These are phyloP conservation scores for Geotrichum ghanense DNA, from an alignment of 805 yeast species.

Conservation along the genomic window DNA sequence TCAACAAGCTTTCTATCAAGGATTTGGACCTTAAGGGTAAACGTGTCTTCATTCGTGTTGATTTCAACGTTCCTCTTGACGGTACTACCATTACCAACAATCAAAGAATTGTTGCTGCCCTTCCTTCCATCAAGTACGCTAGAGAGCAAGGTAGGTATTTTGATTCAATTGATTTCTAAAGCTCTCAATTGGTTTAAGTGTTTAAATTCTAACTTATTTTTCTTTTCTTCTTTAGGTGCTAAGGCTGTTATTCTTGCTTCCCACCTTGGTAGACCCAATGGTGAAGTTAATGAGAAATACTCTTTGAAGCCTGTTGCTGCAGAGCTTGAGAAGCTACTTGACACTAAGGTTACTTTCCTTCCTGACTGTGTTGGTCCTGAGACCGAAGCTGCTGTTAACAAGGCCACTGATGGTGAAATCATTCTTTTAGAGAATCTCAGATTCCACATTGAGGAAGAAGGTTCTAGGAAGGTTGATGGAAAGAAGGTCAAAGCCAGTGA, in stretches of 20 bases:
- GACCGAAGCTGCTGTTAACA: constrained; percentile 69
- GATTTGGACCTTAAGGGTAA: constrained; percentile 80
- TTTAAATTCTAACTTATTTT: neutral
- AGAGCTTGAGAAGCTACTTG: constrained; percentile 73
- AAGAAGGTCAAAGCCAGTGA: constrained; percentile 86
- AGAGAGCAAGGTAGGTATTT: constrained; percentile 44
- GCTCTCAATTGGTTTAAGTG: neutral
- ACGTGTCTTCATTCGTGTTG: constrained; percentile 98
- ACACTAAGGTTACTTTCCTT: constrained; percentile 67
- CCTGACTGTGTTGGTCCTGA: constrained; percentile 87
- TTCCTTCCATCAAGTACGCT: constrained; percentile 96
- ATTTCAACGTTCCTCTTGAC: constrained; percentile 52
- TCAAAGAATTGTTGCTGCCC: constrained; percentile 98
- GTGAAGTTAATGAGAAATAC: constrained; percentile 75
- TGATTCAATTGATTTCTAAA: neutral
- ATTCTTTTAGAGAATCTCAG: constrained; percentile 94
- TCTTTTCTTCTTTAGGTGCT: constrained; percentile 39
- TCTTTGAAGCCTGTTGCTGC: constrained; percentile 88
- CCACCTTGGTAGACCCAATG: constrained; percentile 99
- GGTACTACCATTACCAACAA: constrained; percentile 97
- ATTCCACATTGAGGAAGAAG: constrained; percentile 94
- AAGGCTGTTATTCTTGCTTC: constrained; percentile 88
- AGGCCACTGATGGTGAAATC: constrained; percentile 68
- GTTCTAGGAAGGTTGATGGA: constrained; percentile 84
- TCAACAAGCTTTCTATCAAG: constrained; percentile 85